phyloP scores from a whole-genome alignment of 2,329 filamentous ascomycete genomes.

The Phialophora verrucosa region DNA sequence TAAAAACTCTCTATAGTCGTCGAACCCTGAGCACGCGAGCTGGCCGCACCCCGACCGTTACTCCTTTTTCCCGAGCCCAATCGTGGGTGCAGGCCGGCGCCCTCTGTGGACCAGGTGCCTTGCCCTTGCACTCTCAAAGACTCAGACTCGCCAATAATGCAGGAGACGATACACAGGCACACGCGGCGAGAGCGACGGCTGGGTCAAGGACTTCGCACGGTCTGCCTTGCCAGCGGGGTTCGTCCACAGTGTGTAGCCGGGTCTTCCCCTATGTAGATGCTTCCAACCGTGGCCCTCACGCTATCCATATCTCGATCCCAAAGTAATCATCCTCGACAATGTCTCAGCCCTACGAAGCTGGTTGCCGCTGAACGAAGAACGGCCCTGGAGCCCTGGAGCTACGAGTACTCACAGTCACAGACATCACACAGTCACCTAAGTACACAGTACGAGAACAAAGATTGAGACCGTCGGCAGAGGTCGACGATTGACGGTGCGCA shows the following conservation, averaged over 20 bases:
- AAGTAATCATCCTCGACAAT: not conserved
- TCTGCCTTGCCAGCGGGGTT: not conserved
- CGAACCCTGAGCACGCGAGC: not conserved
- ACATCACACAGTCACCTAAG: not conserved
- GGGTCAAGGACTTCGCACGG: not conserved
- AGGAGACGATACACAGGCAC: not conserved
- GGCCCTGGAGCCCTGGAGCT: not conserved
- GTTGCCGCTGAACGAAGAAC: not conserved
- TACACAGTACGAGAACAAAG: not conserved
- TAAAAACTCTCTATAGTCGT: not conserved
- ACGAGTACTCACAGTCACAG: not conserved
- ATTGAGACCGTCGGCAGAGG: not conserved
- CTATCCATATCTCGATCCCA: not conserved
- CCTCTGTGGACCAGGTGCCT: no score
- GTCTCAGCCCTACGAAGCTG: not conserved
- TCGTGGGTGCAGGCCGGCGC: not conserved
- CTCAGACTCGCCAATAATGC: not conserved
- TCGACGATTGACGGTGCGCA: not conserved
- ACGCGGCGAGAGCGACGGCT: not conserved
- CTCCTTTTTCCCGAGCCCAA: not conserved
- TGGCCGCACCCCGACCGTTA: not conserved
- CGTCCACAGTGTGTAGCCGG: not conserved
- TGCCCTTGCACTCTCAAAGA: not conserved
- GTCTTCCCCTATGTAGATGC: slow-evolving; percentile 9
- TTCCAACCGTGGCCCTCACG: not conserved